phyloP scores from a whole-genome alignment of 805 yeast genomes.

The Metschnikowia cerradonensis region DNA sequence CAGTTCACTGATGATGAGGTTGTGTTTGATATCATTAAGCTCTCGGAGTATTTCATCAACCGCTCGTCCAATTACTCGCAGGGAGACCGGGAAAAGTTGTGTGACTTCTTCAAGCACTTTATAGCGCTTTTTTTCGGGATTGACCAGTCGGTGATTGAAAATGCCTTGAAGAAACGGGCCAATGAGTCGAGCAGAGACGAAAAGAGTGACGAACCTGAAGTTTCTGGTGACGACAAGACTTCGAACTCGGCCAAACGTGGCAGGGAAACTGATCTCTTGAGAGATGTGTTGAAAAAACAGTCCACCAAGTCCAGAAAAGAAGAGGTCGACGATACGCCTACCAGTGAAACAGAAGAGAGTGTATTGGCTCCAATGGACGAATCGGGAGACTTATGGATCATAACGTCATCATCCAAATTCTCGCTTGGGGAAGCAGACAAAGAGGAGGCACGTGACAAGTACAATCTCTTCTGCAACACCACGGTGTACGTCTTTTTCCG shows the following conservation, averaged over 20 bases:
- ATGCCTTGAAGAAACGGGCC: slow-evolving; percentile 25
- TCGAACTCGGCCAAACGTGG: slow-evolving; percentile 35
- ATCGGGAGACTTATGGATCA: slow-evolving; percentile 42
- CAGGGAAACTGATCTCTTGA: slow-evolving; percentile 53
- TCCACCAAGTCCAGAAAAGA: slow-evolving; percentile 32
- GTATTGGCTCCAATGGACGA: slow-evolving; percentile 29
- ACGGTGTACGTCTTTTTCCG: slow-evolving; percentile 88
- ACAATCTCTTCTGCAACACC: slow-evolving; percentile 82
- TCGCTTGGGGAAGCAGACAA: slow-evolving; percentile 23
- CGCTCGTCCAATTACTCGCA: slow-evolving; percentile 72
- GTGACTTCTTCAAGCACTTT: slow-evolving; percentile 66
- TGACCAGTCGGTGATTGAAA: slow-evolving; percentile 46
- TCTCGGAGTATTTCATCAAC: slow-evolving; percentile 63
- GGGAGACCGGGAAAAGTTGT: slow-evolving; percentile 74
- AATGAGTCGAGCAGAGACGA: slow-evolving; percentile 19
- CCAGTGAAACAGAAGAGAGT: slow-evolving; percentile 31
- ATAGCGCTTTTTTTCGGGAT: slow-evolving; percentile 67
- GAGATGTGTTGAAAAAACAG: slow-evolving; percentile 58
- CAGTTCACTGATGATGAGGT: slow-evolving; percentile 62
- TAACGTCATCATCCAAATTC: slow-evolving; percentile 29
- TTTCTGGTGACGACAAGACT: slow-evolving; percentile 6
- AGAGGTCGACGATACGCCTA: slow-evolving; percentile 30
- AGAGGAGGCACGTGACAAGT: slow-evolving; percentile 47
- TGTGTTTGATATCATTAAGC: slow-evolving; percentile 65
- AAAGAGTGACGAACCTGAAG: slow-evolving; percentile 16